A percentile compares a stretch with the other conserved stretches of the same genome.
phyloP scores from a whole-genome alignment of 2,329 filamentous ascomycete species.

The Aspergillus felis region DNA sequence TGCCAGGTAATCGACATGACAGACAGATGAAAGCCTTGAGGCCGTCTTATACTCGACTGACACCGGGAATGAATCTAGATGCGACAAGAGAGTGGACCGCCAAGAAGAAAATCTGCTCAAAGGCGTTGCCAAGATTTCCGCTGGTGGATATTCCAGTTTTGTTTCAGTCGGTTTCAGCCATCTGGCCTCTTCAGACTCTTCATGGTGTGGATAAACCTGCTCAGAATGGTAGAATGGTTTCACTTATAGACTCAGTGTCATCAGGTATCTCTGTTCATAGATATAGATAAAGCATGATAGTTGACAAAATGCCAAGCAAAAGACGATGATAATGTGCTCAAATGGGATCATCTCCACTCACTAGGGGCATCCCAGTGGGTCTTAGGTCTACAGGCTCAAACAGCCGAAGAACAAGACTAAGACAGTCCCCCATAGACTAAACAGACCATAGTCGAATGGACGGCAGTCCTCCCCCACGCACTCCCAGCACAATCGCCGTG shows the following conservation, averaged over 20 bases:
- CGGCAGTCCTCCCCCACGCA: background rate
- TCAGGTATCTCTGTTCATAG: too few relatives aligned
- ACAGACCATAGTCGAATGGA: background rate
- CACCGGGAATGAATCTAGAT: background rate
- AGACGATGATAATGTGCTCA: background rate
- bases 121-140: slow-evolving; percentile 1
- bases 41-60: background rate
- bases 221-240: too few relatives aligned
- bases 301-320: too few relatives aligned
- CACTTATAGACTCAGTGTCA: too few relatives aligned
- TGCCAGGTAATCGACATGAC: background rate
- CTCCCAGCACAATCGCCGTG: background rate
- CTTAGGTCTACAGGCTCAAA: background rate
- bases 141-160: background rate
- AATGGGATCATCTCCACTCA: background rate
- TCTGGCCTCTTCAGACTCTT: too few relatives aligned
- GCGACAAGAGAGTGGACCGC: background rate
- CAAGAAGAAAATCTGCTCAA: slow-evolving; percentile 5
- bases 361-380: background rate
- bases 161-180: too few relatives aligned
- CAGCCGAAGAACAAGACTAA: too few relatives aligned
- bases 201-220: too few relatives aligned
- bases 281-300: too few relatives aligned
- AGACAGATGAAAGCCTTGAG: background rate
- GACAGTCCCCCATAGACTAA: too few relatives aligned